phyloP scores from a whole-genome alignment of 208 protist genomes.

The Crithidia brevicula region DNA sequence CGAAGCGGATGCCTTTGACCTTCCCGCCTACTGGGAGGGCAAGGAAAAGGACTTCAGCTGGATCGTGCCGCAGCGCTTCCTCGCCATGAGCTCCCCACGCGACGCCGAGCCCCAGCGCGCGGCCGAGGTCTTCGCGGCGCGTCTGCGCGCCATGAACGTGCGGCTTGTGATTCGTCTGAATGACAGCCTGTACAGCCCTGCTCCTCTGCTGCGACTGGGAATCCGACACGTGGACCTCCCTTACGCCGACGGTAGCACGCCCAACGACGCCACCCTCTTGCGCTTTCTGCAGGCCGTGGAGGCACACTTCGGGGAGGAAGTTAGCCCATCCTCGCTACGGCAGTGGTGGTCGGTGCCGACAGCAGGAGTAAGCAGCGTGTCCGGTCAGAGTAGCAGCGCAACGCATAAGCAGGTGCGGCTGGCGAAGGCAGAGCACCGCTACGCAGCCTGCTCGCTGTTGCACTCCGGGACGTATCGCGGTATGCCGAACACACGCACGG shows the following conservation, averaged over 20 bases:
- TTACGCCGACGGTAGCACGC: slow-evolving; percentile 93
- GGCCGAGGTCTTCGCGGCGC: slow-evolving; percentile 50
- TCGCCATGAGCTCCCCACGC: slow-evolving; percentile 91
- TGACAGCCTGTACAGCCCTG: slow-evolving; percentile 90
- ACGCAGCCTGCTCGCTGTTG: slow-evolving; percentile 14
- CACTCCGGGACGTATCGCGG: slow-evolving; percentile 43
- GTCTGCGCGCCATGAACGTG: slow-evolving; percentile 77
- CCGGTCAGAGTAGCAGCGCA: neutral
- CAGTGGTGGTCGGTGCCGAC: slow-evolving; percentile 28
- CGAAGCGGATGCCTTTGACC: slow-evolving; percentile 88
- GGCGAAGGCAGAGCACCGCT: slow-evolving; percentile 3
- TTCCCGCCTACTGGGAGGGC: slow-evolving; percentile 86
- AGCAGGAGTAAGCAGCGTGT: neutral
- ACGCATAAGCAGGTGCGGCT: neutral
- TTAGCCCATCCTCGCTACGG: slow-evolving; percentile 14
- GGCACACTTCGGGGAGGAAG: slow-evolving; percentile 40
- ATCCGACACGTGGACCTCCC: slow-evolving; percentile 94
- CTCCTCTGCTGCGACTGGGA: slow-evolving; percentile 81
- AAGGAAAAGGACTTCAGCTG: slow-evolving; percentile 94
- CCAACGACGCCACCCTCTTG: slow-evolving; percentile 82
- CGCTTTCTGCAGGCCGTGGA: slow-evolving; percentile 91
- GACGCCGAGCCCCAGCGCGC: slow-evolving; percentile 37
- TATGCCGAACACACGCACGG: slow-evolving; percentile 44
- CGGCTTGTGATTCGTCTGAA: slow-evolving; percentile 95
- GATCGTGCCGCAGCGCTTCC: slow-evolving; percentile 93